Conservation (phyloP, 768 basidiomycete species). For the Leccinum uliginosum region DNA sequence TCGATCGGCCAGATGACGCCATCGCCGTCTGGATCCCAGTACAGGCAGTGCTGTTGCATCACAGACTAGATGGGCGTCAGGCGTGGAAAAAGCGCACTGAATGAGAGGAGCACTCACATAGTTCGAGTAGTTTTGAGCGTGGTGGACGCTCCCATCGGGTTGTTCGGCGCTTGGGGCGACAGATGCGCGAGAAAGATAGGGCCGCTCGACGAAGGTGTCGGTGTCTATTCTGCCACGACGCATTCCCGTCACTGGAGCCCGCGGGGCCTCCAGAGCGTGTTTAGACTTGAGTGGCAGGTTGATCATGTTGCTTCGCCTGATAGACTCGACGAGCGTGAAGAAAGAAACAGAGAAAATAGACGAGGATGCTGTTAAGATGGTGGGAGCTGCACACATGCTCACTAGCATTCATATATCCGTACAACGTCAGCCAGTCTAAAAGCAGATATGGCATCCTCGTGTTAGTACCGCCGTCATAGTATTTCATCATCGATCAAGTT, state of each 20-base stretch:
- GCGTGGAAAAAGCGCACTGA: neutral
- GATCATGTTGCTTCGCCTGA: slow-evolving; percentile 20
- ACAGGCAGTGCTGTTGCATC: slow-evolving; percentile 38
- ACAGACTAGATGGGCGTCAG: slow-evolving; percentile 27
- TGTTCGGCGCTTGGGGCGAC: slow-evolving; percentile 24
- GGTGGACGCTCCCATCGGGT: slow-evolving; percentile 17
- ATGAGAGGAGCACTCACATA: slow-evolving; percentile 17
- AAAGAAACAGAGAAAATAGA: slow-evolving; percentile 17
- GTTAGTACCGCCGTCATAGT: slow-evolving; percentile 2
- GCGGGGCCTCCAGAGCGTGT: slow-evolving; percentile 15
- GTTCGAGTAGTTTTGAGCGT: slow-evolving; percentile 15
- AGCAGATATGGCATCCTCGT: slow-evolving; percentile 8
- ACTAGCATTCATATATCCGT: slow-evolving; percentile 8
- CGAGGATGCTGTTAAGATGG: slow-evolving; percentile 9
- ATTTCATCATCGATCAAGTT: neutral
- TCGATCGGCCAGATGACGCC: slow-evolving; percentile 43
- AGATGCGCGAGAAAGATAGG: slow-evolving; percentile 28
- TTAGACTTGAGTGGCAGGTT: slow-evolving; percentile 12
- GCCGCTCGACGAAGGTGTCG: slow-evolving; percentile 23
- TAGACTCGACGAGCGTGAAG: slow-evolving; percentile 15
- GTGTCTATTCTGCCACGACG: slow-evolving; percentile 24
- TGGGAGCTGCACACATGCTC: slow-evolving; percentile 15
- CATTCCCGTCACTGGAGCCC: slow-evolving; percentile 19
- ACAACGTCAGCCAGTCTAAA: slow-evolving; percentile 6
- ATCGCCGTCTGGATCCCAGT: slow-evolving; percentile 39